Conservation (phyloP, 164 flowering plant species). For the Annona cherimola region DNA sequence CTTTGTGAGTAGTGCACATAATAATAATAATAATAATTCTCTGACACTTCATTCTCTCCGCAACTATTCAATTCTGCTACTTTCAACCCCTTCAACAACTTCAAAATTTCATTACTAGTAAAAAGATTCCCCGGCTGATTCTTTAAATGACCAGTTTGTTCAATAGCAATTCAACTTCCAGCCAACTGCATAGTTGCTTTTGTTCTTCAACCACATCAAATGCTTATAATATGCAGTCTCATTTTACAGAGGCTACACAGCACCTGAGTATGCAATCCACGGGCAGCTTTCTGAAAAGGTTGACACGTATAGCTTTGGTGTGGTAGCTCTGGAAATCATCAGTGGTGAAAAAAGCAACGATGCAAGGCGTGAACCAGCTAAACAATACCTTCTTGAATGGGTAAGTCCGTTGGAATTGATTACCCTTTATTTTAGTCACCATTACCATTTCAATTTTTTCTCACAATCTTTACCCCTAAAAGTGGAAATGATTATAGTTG, state of each 20-base stretch:
- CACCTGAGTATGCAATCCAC: conserved; percentile 60
- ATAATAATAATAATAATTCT: not conserved
- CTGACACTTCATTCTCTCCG: not conserved
- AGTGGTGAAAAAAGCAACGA: conserved; percentile 45
- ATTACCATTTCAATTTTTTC: not conserved
- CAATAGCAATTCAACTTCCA: no score
- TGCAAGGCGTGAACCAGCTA: conserved; percentile 17
- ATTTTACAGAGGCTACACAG: conserved; percentile 31
- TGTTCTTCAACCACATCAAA: conserved; percentile 11
- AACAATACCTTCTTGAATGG: conserved; percentile 50
- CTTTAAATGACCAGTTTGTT: no score
- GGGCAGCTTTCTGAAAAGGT: conserved; percentile 56
- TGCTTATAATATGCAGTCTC: not conserved
- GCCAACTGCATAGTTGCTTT: not conserved
- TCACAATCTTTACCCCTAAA: not conserved
- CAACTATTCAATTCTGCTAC: not conserved
- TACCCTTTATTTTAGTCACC: not conserved
- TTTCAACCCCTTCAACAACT: no score
- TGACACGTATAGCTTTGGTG: conserved; percentile 53
- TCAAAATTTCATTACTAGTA: no score
- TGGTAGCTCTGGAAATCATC: conserved; percentile 52
- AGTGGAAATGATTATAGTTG: not conserved
- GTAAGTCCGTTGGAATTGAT: conserved; percentile 17
- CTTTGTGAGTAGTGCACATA: conserved; percentile 41
- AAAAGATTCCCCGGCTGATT: no score